Evolutionary conservation across 345 rosid species (phyloP), one percentile per base, ranked within the genome.

Genomic region (Bruguiera gymnorhiza): DNA sequence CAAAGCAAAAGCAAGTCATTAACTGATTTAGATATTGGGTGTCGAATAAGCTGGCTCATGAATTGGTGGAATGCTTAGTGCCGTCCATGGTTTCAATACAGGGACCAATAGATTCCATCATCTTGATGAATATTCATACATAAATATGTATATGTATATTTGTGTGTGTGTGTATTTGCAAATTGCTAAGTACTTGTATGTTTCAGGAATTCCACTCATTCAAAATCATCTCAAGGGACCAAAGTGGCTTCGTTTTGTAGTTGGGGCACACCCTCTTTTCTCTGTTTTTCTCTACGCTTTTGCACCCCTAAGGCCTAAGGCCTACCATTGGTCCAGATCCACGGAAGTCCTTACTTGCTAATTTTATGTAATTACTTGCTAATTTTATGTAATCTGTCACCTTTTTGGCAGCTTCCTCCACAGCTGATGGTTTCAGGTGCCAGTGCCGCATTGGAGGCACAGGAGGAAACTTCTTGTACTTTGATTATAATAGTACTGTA

Each of bases 371-470:
- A 27, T 36, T 37, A 24, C 31, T 11, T 18, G 52, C 55, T 69
- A 10, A 18, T n/a, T 55, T 72, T 46, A 23, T 69, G 6, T 32
- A 15, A 27, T 36, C 62, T n/a, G 48, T 4, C 67, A 52, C 32
- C 70, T 78, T 76, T 16, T 77, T 70, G 26, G 27, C 85, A 91
- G 97, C 76, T 90, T 80, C 97, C 97, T 23, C 78, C 93, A 32
- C 81, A 92, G 72, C 83, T 89, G 66, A 76, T 78, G 72, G 88
- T 84, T 83, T 92, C 97, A 23, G 87, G 89, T 13, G 87, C 84
- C 58, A 86, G 86, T 74, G 96, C 97, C 80, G 88, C 84, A 60
- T 86, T 80, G 97, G 97, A 88, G 99, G 99, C 89, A 83, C 27
- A 70, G 29, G 46, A 10, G 5, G 36, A 68, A 46, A 60, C 62